A percentile compares a stretch with the other conserved stretches of the same genome.
Evolutionary conservation across 306 rosid species (phyloP).

Genomic region (Vachellia pachyceras): DNA sequence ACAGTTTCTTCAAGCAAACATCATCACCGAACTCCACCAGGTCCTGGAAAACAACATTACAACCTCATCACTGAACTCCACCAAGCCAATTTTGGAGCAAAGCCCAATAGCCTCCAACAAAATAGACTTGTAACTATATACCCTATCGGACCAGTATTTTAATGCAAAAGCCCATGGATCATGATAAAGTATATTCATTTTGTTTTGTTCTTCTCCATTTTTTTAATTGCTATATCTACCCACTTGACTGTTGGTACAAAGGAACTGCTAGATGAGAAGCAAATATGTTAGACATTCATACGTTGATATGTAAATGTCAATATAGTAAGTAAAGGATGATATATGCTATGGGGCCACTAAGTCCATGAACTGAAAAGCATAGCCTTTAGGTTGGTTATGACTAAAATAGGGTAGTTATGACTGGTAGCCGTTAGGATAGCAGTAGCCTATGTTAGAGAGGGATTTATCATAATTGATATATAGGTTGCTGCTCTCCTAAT

Average conservation of each 20-base stretch:
- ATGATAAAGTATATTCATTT: not conserved
- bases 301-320: too few relatives aligned
- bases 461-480: too few relatives aligned
- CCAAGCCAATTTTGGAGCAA: not conserved
- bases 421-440: too few relatives aligned
- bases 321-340: too few relatives aligned
- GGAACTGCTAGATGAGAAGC: not conserved
- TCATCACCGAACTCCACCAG: constrained; percentile 59
- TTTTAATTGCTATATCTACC: not conserved
- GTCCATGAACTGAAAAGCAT: too few relatives aligned
- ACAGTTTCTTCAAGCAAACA: constrained; percentile 76
- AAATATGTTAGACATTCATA: not conserved
- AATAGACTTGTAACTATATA: not conserved
- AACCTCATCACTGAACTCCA: constrained; percentile 70
- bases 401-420: too few relatives aligned
- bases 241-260: not conserved
- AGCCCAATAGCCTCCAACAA: not conserved
- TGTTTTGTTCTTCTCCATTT: not conserved
- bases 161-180: not conserved
- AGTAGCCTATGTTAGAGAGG: too few relatives aligned
- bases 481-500: too few relatives aligned
- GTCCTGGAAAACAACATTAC: constrained; percentile 56
- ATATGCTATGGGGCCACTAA: too few relatives aligned
- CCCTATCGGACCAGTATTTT: not conserved
- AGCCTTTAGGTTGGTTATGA: too few relatives aligned